These are phyloP conservation scores for Macrotyloma uniflorum DNA, from an alignment of 306 rosid species.

Conservation along the genomic window DNA sequence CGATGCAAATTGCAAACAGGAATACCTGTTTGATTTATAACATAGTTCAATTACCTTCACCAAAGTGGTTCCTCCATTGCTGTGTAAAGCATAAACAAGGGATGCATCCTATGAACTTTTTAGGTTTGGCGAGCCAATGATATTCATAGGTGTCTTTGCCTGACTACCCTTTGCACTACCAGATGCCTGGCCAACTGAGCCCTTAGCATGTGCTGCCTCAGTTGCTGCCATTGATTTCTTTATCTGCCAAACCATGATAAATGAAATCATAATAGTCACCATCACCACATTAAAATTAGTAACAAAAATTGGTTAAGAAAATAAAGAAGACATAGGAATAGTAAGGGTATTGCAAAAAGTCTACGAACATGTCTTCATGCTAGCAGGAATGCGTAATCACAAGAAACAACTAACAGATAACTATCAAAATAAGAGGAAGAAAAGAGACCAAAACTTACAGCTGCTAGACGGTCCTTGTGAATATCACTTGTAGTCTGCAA, in stretches of 20 bases:
- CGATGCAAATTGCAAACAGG: slow-evolving; percentile 27
- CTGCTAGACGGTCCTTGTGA: slow-evolving; percentile 90
- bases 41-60: slow-evolving; percentile 46
- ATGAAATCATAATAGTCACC: background rate
- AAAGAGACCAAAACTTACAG: slow-evolving; percentile 61
- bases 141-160: slow-evolving; percentile 65
- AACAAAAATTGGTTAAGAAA: slow-evolving; percentile 19
- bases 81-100: slow-evolving; percentile 23
- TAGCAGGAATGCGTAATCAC: background rate
- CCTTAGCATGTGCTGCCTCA: slow-evolving; percentile 65
- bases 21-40: background rate
- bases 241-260: slow-evolving; percentile 61
- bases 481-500: slow-evolving; percentile 71
- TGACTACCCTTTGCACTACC: slow-evolving; percentile 74
- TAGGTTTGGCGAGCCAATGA: slow-evolving; percentile 58
- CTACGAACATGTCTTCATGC: background rate
- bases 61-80: slow-evolving; percentile 11
- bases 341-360: background rate
- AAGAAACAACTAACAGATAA: slow-evolving; percentile 14
- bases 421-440: background rate
- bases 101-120: slow-evolving; percentile 48
- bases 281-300: background rate
- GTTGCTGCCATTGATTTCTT: slow-evolving; percentile 73
- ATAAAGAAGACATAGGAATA: background rate
- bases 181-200: slow-evolving; percentile 75